These are phyloP conservation scores for Ophiostoma ulmi DNA, from an alignment of 2,329 filamentous ascomycete genomes.

Conservation along the genomic window DNA sequence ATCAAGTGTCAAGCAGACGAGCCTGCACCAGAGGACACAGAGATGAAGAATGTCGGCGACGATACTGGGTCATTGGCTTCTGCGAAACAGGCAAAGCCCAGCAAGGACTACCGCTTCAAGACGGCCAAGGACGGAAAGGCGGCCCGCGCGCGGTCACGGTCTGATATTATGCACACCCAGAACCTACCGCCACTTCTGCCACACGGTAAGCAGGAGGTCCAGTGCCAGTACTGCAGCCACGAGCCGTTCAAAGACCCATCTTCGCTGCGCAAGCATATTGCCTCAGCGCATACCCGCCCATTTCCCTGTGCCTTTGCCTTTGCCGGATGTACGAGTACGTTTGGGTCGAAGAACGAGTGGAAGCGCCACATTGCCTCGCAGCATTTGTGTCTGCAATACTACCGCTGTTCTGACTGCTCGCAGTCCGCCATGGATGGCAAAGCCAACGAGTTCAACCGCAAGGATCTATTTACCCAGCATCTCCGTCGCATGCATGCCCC, in stretches of 20 bases:
- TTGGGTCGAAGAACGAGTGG: slow-evolving; percentile 96
- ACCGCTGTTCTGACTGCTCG: slow-evolving; percentile 59
- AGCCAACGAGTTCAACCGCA: slow-evolving; percentile 78
- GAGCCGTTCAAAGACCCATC: slow-evolving; percentile 63
- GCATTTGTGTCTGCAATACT: slow-evolving; percentile 68
- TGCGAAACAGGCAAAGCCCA: slow-evolving; percentile 18
- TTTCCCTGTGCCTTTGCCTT: slow-evolving; percentile 83
- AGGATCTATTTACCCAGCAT: slow-evolving; percentile 93
- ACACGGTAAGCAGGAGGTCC: slow-evolving; percentile 54
- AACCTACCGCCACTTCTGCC: slow-evolving; percentile 22
- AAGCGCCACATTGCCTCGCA: slow-evolving; percentile 90
- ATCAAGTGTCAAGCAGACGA: slow-evolving; percentile 24
- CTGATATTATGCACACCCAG: slow-evolving; percentile 20
- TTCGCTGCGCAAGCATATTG: slow-evolving; percentile 61
- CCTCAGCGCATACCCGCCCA: slow-evolving; percentile 62
- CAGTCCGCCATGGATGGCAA: slow-evolving; percentile 51
- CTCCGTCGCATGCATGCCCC: slow-evolving; percentile 88
- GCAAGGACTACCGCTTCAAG: slow-evolving; percentile 25
- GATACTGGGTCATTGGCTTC: background rate
- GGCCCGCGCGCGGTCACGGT: slow-evolving; percentile 18
- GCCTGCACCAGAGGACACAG: slow-evolving; percentile 17
- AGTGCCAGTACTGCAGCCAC: slow-evolving; percentile 58
- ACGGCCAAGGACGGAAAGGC: slow-evolving; percentile 19
- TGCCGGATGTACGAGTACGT: slow-evolving; percentile 77
- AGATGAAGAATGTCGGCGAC: slow-evolving; percentile 12